Conservation (phyloP, 2,329 filamentous ascomycete genomes). For the Beauveria bassiana region DNA sequence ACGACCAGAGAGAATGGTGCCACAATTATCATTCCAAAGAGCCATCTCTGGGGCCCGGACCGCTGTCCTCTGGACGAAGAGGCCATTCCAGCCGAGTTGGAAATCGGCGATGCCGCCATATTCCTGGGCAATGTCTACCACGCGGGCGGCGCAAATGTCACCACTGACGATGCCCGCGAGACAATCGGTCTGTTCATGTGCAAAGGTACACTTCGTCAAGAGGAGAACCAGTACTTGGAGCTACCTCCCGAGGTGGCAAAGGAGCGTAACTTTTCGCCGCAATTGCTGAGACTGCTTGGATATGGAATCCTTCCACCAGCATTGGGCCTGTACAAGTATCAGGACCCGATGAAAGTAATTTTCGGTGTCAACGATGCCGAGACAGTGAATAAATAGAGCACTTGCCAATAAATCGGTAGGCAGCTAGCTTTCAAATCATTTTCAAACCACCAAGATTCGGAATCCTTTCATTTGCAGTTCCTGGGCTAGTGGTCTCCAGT, state of each 20-base stretch:
- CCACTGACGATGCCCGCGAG: constrained; percentile 22
- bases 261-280: constrained; percentile 23
- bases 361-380: constrained; percentile 30
- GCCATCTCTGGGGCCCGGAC: constrained; percentile 32
- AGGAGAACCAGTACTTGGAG: constrained; percentile 27
- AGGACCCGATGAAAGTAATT: constrained; percentile 29
- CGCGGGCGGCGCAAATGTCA: constrained; percentile 31
- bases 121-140: constrained; percentile 33
- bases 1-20: constrained; percentile 34
- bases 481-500: constrained; percentile 21
- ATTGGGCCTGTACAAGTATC: constrained; percentile 28
- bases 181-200: constrained; percentile 28
- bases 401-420: background rate
- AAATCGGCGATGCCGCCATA: constrained; percentile 31
- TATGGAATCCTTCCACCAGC: constrained; percentile 27
- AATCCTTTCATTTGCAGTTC: constrained; percentile 17
- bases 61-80: constrained; percentile 29
- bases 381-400: constrained; percentile 18
- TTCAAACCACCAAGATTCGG: constrained; percentile 17
- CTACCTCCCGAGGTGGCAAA: constrained; percentile 22
- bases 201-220: constrained; percentile 25
- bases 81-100: constrained; percentile 30
- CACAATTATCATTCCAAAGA: constrained; percentile 32
- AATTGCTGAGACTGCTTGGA: constrained; percentile 24
- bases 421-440: background rate